phyloP scores from a whole-genome alignment of 305 asterid genomes.

The Plantago coronopus region DNA sequence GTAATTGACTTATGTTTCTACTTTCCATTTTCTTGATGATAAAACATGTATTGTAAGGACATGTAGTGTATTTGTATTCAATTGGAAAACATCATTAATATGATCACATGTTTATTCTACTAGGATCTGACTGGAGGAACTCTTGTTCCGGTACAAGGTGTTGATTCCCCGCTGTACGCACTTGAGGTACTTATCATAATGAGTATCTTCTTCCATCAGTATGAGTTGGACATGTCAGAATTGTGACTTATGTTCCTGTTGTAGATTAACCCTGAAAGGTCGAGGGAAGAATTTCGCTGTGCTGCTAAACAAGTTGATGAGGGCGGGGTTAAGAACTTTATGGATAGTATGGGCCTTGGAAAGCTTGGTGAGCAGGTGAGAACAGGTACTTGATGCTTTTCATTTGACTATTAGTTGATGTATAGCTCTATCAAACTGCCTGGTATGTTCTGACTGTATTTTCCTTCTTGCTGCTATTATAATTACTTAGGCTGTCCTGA shows the following conservation, averaged over 20 bases:
- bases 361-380: constrained; percentile 59
- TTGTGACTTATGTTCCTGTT: constrained; percentile 12
- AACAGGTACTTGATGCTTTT: constrained; percentile 13
- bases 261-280: constrained; percentile 63
- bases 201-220: constrained; percentile 5
- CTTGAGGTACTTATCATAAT: constrained; percentile 48
- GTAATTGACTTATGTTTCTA: constrained; percentile 26
- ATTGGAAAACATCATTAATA: neutral
- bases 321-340: constrained; percentile 41
- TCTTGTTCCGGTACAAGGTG: constrained; percentile 71
- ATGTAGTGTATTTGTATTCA: neutral
- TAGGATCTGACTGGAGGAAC: constrained; percentile 72
- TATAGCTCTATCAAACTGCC: neutral
- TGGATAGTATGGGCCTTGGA: constrained; percentile 78
- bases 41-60: neutral
- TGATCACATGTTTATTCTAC: neutral
- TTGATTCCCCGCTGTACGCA: constrained; percentile 67
- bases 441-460: neutral
- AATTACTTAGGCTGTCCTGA: neutral
- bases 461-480: neutral
- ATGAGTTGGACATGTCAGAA: constrained; percentile 14
- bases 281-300: constrained; percentile 51
- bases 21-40: constrained; percentile 2
- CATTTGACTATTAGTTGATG: constrained; percentile 7
- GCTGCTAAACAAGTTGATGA: constrained; percentile 35